Conservation (phyloP, 768 basidiomycete genomes). For the Suillus brevipes region DNA sequence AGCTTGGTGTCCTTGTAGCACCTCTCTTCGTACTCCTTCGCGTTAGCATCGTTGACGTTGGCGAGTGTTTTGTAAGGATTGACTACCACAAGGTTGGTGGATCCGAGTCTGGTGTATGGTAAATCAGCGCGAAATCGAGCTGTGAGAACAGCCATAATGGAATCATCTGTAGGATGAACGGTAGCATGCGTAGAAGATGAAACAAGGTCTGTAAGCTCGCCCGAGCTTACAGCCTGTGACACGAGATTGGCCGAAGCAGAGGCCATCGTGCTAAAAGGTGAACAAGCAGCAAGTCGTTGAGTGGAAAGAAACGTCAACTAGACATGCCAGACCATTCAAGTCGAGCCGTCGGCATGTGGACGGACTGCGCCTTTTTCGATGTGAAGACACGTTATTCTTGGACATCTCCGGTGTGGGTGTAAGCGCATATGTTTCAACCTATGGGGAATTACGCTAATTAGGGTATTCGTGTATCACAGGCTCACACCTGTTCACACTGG, state of each 20-base stretch:
- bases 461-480: background rate
- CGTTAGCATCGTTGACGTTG: conserved; percentile 56
- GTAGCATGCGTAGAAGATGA: conserved; percentile 38
- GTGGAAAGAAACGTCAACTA: conserved; percentile 12
- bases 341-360: conserved; percentile 11
- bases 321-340: background rate
- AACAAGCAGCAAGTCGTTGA: conserved; percentile 18
- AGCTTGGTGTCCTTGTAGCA: conserved; percentile 54
- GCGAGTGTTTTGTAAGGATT: conserved; percentile 62
- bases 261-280: conserved; percentile 38
- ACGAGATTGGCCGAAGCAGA: conserved; percentile 32
- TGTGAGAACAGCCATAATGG: conserved; percentile 53
- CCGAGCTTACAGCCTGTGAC: conserved; percentile 42
- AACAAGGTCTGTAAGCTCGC: conserved; percentile 51
- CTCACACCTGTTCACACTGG: background rate
- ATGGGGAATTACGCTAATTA: background rate
- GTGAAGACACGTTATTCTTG: conserved; percentile 20
- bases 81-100: conserved; percentile 53
- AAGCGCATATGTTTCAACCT: conserved; percentile 1
- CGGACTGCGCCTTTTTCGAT: conserved; percentile 10
- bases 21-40: conserved; percentile 56
- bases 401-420: conserved; percentile 12
- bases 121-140: conserved; percentile 59
- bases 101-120: conserved; percentile 52
- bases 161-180: conserved; percentile 56